Conservation (phyloP, 257 asterid species). For the Nicotiana otophora region DNA sequence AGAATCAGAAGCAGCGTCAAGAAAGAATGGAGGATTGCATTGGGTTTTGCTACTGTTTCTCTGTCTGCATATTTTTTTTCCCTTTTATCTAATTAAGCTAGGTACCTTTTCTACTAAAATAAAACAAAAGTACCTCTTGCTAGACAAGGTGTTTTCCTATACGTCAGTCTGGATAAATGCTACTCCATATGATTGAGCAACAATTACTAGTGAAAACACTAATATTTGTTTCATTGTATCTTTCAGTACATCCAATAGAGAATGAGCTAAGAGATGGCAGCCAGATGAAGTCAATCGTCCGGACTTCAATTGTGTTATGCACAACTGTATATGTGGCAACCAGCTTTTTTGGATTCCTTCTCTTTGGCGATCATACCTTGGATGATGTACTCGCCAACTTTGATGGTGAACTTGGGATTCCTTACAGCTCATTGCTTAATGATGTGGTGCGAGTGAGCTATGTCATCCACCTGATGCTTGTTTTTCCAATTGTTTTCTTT, state of each 20-base stretch:
- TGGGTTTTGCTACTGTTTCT: neutral
- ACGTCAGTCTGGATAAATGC: neutral
- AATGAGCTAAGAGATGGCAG: conserved; percentile 65
- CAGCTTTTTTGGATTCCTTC: conserved; percentile 77
- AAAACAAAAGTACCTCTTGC: neutral
- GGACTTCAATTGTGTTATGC: conserved; percentile 59
- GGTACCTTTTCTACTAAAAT: neutral
- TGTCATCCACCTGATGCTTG: conserved; percentile 81
- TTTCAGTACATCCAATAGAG: conserved; percentile 80
- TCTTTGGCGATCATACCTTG: conserved; percentile 67
- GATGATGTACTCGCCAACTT: conserved; percentile 85
- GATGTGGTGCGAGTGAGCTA: conserved; percentile 82
- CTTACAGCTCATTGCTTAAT: conserved; percentile 52
- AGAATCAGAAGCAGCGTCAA: neutral
- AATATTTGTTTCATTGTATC: neutral
- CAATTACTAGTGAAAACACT: neutral
- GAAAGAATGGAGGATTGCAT: neutral
- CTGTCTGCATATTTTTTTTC: neutral
- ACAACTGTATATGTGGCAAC: conserved; percentile 65
- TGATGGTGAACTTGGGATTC: conserved; percentile 79
- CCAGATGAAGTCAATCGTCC: conserved; percentile 69
- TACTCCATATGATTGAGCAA: neutral
- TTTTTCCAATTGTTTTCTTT: conserved; percentile 73
- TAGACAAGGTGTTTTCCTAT: neutral
- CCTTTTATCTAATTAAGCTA: neutral